Conservation (phyloP, 306 rosid genomes). For the Sesbania bispinosa region DNA sequence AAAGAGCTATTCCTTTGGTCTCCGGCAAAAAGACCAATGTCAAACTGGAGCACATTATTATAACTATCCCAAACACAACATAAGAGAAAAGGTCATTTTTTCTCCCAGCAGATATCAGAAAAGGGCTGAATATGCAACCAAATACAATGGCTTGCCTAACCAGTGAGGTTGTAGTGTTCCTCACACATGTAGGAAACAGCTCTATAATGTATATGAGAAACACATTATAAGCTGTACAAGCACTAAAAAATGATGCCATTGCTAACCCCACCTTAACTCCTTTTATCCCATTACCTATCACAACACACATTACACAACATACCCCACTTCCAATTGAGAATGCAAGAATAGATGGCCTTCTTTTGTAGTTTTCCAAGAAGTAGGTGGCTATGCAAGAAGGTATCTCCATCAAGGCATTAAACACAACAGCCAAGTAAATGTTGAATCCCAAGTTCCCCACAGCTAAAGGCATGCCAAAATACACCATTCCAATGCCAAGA, state of each 20-base stretch:
- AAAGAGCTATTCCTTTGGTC: conserved; percentile 24
- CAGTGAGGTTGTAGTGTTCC: conserved; percentile 41
- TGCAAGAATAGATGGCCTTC: conserved; percentile 23
- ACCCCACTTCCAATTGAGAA: conserved; percentile 17
- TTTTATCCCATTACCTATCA: background rate
- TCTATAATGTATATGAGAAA: conserved; percentile 36
- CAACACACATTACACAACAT: conserved; percentile 21
- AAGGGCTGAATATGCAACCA: conserved; percentile 26
- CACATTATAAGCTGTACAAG: conserved; percentile 26
- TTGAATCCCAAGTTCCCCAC: conserved; percentile 45
- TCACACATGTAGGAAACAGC: conserved; percentile 49
- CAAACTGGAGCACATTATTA: conserved; percentile 15
- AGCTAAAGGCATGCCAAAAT: conserved; percentile 44
- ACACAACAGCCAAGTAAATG: conserved; percentile 33
- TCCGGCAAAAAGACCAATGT: conserved; percentile 24
- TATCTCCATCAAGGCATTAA: conserved; percentile 39
- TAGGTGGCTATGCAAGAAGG: conserved; percentile 29
- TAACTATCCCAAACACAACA: conserved; percentile 24
- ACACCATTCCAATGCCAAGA: conserved; percentile 43
- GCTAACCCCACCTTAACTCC: conserved; percentile 18
- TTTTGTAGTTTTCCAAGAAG: background rate
- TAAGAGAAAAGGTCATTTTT: conserved; percentile 25
- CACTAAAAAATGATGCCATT: conserved; percentile 38
- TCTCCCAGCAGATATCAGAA: conserved; percentile 33
- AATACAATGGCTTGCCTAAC: conserved; percentile 34